Percentiles rank a stretch among this genome's conserved stretches.
phyloP scores from a whole-genome alignment of 495 filamentous ascomycete species.

The Hyaloscypha hepaticicola region DNA sequence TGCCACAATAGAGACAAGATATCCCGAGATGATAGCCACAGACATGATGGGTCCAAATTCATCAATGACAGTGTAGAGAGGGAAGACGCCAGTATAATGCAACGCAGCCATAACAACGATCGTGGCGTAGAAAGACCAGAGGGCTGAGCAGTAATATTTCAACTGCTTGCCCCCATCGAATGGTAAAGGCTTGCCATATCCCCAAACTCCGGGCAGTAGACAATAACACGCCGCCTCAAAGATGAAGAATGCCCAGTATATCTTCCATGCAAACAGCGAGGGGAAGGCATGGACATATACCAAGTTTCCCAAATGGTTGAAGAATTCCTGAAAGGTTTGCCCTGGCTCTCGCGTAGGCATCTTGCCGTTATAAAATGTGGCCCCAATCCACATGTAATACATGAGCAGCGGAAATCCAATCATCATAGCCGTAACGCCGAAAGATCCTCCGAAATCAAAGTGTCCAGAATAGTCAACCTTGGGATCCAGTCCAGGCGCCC shows the following conservation, averaged over 20 bases:
- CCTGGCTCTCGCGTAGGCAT: conserved; percentile 66
- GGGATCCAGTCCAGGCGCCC: conserved; percentile 66
- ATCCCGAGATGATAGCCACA: conserved; percentile 89
- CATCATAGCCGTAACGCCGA: conserved; percentile 80
- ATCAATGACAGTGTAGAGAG: conserved; percentile 90
- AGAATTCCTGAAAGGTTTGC: conserved; percentile 67
- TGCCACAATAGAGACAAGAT: conserved; percentile 72
- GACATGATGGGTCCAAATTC: conserved; percentile 90
- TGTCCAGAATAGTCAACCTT: conserved; percentile 77
- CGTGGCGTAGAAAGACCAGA: conserved; percentile 84
- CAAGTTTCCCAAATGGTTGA: conserved; percentile 61
- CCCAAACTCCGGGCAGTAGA: conserved; percentile 77
- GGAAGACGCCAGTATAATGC: conserved; percentile 82
- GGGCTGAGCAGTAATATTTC: conserved; percentile 88
- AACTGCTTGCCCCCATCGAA: conserved; percentile 81
- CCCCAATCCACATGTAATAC: conserved; percentile 99
- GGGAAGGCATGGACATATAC: conserved; percentile 83
- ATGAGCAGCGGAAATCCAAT: conserved; percentile 87
- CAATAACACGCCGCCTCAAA: conserved; percentile 82
- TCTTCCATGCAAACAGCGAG: conserved; percentile 73
- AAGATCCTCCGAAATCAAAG: conserved; percentile 86
- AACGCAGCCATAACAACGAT: conserved; percentile 64
- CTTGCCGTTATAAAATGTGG: conserved; percentile 83
- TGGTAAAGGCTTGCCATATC: conserved; percentile 81
- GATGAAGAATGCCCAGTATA: conserved; percentile 91